Conservation (phyloP, 2,329 filamentous ascomycete genomes). For the Beauveria bassiana region DNA sequence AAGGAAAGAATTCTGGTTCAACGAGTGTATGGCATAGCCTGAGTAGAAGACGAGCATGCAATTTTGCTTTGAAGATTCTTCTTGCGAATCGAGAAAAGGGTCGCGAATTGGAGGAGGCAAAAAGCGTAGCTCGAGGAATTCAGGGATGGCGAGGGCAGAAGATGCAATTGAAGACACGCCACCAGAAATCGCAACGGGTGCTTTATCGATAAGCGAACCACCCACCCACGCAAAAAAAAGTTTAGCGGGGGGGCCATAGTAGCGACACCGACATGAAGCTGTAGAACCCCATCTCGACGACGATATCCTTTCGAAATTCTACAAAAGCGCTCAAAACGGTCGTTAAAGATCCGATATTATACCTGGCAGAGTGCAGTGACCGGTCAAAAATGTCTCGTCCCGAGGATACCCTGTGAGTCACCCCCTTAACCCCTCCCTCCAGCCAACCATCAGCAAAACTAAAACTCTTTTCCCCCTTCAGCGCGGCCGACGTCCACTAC, state of each 20-base stretch:
- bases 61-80: background rate
- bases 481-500: conserved; percentile 94
- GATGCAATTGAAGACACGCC: background rate
- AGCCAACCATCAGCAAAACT: conserved; percentile 11
- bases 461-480: conserved; percentile 29
- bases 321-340: background rate
- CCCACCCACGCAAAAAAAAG: conserved; percentile 10
- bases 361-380: background rate
- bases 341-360: background rate
- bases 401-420: conserved; percentile 77
- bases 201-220: conserved; percentile 11
- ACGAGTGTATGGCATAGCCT: conserved; percentile 9
- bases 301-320: background rate
- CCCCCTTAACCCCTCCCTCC: conserved; percentile 8
- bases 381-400: conserved; percentile 76
- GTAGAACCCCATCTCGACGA: background rate
- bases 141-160: conserved; percentile 1
- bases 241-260: background rate
- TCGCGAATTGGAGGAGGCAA: background rate
- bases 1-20: background rate
- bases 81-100: background rate
- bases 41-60: background rate
- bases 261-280: conserved; percentile 2
- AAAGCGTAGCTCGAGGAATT: background rate
- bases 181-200: background rate